These are phyloP conservation scores for Fusarium falciforme DNA, from an alignment of 2,329 filamentous ascomycete species.

Conservation along the genomic window DNA sequence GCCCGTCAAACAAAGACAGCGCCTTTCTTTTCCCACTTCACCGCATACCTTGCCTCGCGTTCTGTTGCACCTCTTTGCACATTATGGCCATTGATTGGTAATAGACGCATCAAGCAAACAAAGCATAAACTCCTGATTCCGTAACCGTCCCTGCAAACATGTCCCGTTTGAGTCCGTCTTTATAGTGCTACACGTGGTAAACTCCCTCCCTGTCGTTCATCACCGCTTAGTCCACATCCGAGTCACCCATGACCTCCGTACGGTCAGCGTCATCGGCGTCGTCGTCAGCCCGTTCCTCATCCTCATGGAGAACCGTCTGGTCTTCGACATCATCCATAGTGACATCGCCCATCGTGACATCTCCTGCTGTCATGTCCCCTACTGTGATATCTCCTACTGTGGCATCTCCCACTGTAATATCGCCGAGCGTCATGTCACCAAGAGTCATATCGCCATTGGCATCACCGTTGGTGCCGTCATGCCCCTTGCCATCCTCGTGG, in stretches of 20 bases:
- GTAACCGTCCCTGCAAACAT: conserved; percentile 27
- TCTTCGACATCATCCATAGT: conserved; percentile 67
- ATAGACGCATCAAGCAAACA: conserved; percentile 4
- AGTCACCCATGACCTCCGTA: conserved; percentile 53
- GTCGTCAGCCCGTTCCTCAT: conserved; percentile 59
- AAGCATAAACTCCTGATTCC: conserved; percentile 29
- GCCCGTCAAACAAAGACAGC: not conserved
- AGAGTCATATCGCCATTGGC: conserved; percentile 34
- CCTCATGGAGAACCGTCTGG: conserved; percentile 50
- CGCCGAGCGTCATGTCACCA: conserved; percentile 45
- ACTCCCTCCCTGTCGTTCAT: not conserved
- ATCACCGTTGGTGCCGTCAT: conserved; percentile 41
- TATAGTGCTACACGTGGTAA: conserved; percentile 16
- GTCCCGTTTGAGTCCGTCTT: conserved; percentile 22
- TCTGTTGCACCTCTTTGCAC: conserved; percentile 26
- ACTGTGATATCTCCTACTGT: conserved; percentile 52
- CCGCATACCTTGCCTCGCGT: conserved; percentile 10
- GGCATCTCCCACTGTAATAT: conserved; percentile 61
- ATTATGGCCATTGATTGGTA: conserved; percentile 22
- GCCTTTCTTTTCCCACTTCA: conserved; percentile 20
- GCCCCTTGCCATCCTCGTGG: conserved; percentile 44
- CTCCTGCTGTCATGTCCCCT: conserved; percentile 47
- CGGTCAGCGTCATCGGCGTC: conserved; percentile 58
- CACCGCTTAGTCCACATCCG: conserved; percentile 46
- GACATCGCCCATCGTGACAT: conserved; percentile 51